phyloP scores from a whole-genome alignment of 257 asterid genomes.

The Solanum stenotomum region DNA sequence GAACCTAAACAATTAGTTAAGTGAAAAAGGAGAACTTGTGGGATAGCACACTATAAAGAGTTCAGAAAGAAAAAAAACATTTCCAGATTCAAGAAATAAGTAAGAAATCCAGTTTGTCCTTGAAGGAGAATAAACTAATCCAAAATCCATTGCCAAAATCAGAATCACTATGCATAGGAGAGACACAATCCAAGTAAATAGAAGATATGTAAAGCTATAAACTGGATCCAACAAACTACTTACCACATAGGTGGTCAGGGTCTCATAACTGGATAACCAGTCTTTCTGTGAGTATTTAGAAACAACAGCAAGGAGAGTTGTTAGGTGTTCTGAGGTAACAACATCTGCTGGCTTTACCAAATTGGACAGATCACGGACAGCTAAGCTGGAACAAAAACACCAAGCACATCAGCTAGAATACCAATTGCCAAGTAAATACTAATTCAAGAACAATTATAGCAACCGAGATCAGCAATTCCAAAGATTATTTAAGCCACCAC shows the following conservation, averaged over 20 bases:
- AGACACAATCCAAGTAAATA: not conserved
- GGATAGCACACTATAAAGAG: not conserved
- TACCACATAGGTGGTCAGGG: constrained; percentile 80
- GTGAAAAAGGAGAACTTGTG: constrained; percentile 15
- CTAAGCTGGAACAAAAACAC: constrained; percentile 46
- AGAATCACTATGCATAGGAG: not conserved
- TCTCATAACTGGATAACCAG: constrained; percentile 82
- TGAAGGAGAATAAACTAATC: not conserved
- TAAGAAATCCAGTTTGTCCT: not conserved
- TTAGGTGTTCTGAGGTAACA: constrained; percentile 64
- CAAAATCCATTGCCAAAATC: not conserved
- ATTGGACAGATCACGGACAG: constrained; percentile 86
- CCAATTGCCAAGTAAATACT: not conserved
- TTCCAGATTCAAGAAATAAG: not conserved
- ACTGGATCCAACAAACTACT: constrained; percentile 6
- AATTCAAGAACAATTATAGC: not conserved
- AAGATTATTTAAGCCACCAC: not conserved
- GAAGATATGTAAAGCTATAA: not conserved
- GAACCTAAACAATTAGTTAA: constrained; percentile 51
- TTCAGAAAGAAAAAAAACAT: not conserved
- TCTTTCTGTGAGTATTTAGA: constrained; percentile 85
- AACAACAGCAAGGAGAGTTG: constrained; percentile 73
- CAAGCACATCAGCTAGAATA: not conserved
- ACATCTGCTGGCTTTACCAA: constrained; percentile 74
- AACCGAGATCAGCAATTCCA: not conserved